Evolutionary conservation across 2,329 filamentous ascomycete genomes (phyloP).

Genomic region (Colletotrichum shisoi): DNA sequence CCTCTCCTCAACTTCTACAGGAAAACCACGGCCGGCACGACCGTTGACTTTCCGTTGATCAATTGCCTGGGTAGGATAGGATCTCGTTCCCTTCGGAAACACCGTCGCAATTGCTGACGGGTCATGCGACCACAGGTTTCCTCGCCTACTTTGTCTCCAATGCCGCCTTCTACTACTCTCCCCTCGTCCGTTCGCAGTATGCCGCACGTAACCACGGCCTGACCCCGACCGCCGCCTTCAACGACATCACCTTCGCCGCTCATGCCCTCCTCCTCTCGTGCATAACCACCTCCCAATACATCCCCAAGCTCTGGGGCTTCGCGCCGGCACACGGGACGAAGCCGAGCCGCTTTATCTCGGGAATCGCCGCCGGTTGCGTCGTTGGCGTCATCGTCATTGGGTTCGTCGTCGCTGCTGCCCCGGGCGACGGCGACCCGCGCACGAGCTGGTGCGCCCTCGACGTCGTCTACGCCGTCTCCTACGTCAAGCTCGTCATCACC

Average conservation of each 20-base stretch:
- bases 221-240: conserved; percentile 83
- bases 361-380: conserved; percentile 74
- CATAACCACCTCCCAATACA: conserved; percentile 79
- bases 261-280: conserved; percentile 79
- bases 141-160: conserved; percentile 79
- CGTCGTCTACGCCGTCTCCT: conserved; percentile 74
- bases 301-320: conserved; percentile 82
- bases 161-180: conserved; percentile 77
- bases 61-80: conserved; percentile 68
- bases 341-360: conserved; percentile 68
- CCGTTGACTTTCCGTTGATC: conserved; percentile 84
- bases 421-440: conserved; percentile 51
- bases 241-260: conserved; percentile 86
- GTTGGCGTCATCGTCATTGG: conserved; percentile 64
- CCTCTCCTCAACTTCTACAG: conserved; percentile 79
- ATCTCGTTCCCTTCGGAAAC: background rate
- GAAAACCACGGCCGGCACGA: conserved; percentile 80
- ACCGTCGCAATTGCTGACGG: conserved; percentile 19
- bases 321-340: conserved; percentile 64
- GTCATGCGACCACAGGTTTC: conserved; percentile 66
- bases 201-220: conserved; percentile 77
- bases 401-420: conserved; percentile 54
- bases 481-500: conserved; percentile 88
- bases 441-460: conserved; percentile 69
- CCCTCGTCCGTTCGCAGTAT: conserved; percentile 81